Base-by-base conservation (phyloP, 2,329 filamentous ascomycete genomes). In the Aspergillus chevalieri region DNA sequence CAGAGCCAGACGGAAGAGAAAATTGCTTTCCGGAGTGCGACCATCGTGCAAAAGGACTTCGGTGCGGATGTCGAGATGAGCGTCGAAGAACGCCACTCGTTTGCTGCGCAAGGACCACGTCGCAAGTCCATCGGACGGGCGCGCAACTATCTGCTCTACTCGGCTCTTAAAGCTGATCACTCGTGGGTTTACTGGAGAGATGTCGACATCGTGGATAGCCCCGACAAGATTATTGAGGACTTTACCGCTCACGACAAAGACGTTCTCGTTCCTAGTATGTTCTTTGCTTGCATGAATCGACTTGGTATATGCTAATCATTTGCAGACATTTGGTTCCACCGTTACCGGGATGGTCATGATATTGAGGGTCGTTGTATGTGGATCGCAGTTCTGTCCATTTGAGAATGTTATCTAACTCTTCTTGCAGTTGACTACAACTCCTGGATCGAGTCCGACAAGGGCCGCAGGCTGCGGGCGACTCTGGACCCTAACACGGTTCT, bases 161-260 rank as follows among this genome's bases (percentile, higher is more conserved):
- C 89, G 0, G 86, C 93, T 3, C 67, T 98, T 62, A 95, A 94
- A 74, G 84, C 90, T 0, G 90, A 97, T 53, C 93, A 98, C 67
- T 92, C 90, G 7, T 98, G 93, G 93, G 91, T 97, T 7, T 97
- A 96, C 70, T 98, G 93, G 93, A 83, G 93, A 52, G 93, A 98
- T 68, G 91, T 95, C 45, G 93, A 98, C 69, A 96, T 98, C 60
- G 84, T 88, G 43, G 91, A 98, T 65, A 95, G 87, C 67, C 89
- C 92, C 1, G 79, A 81, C 55, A 85, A 81, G 64, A 94, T 98
- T 53, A 77, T 98, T 30, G 91, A 98, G 73, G 93, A 98, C 64
- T 94, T 98, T 60, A 87, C 95, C 61, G 88, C 89, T 17, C 93
- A 97, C 64, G 88, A 98, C 68, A 84, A 85, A 65, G 93, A 98